phyloP scores from a whole-genome alignment of 345 rosid genomes.

The Iberis pinnata region DNA sequence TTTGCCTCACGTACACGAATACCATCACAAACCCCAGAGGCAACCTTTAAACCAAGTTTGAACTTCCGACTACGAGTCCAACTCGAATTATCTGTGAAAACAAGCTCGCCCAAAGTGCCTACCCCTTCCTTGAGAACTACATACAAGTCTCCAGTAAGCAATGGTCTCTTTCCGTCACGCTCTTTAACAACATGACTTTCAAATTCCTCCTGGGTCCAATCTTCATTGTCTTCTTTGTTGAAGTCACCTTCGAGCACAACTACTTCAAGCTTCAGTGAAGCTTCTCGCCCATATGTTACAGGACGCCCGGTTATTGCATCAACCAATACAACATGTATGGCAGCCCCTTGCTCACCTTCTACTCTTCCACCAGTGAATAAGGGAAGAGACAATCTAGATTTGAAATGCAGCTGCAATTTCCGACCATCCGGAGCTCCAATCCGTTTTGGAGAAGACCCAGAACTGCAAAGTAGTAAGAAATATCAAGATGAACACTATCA shows the following conservation, averaged over 20 bases:
- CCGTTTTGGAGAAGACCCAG: constrained; percentile 60
- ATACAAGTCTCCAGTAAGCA: constrained; percentile 68
- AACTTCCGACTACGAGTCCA: constrained; percentile 94
- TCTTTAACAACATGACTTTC: constrained; percentile 88
- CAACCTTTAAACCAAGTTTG: constrained; percentile 73
- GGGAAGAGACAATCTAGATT: constrained; percentile 80
- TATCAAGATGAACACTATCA: not conserved
- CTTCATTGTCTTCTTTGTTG: constrained; percentile 75
- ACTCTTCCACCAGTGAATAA: constrained; percentile 93
- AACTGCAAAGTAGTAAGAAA: constrained; percentile 5
- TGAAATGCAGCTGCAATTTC: constrained; percentile 61
- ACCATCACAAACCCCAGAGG: constrained; percentile 61
- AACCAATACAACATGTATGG: constrained; percentile 63
- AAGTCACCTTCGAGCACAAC: constrained; percentile 92
- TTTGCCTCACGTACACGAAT: constrained; percentile 78
- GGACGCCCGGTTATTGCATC: constrained; percentile 57
- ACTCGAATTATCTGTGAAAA: constrained; percentile 85
- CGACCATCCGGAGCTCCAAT: constrained; percentile 70
- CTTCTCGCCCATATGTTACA: constrained; percentile 64
- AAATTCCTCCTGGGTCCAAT: constrained; percentile 76
- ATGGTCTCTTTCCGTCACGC: constrained; percentile 86
- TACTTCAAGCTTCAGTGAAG: constrained; percentile 62
- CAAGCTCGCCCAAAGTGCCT: constrained; percentile 75
- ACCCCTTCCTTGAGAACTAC: constrained; percentile 86
- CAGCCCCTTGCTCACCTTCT: constrained; percentile 96